Conservation (phyloP, 352 stramenopile species). For the Discostella stelligera region DNA sequence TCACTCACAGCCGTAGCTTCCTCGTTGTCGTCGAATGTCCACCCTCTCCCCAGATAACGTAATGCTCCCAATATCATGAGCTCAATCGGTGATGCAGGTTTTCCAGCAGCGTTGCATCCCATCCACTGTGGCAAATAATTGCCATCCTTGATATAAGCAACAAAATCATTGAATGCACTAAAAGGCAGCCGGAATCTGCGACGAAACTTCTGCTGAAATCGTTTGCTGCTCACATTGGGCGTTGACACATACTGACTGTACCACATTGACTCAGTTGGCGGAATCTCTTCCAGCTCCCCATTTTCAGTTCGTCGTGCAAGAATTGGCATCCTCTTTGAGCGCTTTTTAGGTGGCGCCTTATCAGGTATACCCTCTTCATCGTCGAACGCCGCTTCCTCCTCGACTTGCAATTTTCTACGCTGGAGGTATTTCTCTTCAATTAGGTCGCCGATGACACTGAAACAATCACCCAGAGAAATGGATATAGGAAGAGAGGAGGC, state of each 20-base stretch:
- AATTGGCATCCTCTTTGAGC: too few relatives aligned
- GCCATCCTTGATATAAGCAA: not conserved
- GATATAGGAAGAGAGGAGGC: not conserved
- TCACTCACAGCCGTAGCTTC: slow-evolving; percentile 23
- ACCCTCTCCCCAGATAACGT: slow-evolving; percentile 26
- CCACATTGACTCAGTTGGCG: too few relatives aligned
- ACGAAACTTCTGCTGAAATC: slow-evolving; percentile 3
- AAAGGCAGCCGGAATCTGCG: slow-evolving; percentile 1
- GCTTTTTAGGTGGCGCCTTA: too few relatives aligned
- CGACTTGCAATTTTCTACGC: too few relatives aligned
- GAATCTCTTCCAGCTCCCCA: too few relatives aligned
- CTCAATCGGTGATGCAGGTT: slow-evolving; percentile 26
- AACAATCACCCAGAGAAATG: not conserved
- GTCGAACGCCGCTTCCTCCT: too few relatives aligned
- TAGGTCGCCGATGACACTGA: not conserved
- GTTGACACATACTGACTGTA: too few relatives aligned
- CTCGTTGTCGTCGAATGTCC: slow-evolving; percentile 31
- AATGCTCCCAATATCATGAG: slow-evolving; percentile 25
- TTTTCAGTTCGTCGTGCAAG: too few relatives aligned
- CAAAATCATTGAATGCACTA: not conserved
- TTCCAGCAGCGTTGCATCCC: not conserved
- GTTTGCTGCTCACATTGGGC: too few relatives aligned
- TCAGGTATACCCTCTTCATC: too few relatives aligned
- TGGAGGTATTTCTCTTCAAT: not conserved
- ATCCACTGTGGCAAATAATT: not conserved